phyloP scores from a whole-genome alignment of 805 yeast species.

The Starmerella apicola region DNA sequence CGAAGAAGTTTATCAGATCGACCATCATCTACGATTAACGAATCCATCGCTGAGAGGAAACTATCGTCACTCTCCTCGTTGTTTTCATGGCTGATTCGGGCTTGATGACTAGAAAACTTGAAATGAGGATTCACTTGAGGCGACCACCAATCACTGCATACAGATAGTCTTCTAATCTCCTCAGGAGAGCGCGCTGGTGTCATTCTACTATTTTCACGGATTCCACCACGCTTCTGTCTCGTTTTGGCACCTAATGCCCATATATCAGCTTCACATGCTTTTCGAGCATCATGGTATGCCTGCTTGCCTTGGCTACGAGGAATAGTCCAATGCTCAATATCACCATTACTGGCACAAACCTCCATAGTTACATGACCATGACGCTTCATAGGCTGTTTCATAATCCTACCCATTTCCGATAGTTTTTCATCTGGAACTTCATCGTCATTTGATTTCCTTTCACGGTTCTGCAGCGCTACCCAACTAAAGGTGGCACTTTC shows the following conservation, averaged over 20 bases:
- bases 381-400: slow-evolving; percentile 54
- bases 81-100: slow-evolving; percentile 6
- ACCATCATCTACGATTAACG: slow-evolving; percentile 5
- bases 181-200: neutral
- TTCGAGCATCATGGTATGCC: slow-evolving; percentile 81
- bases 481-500: slow-evolving; percentile 68
- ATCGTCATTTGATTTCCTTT: slow-evolving; percentile 29
- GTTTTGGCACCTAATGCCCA: slow-evolving; percentile 70
- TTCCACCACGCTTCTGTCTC: slow-evolving; percentile 28
- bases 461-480: slow-evolving; percentile 48
- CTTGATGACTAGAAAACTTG: slow-evolving; percentile 10
- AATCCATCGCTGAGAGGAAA: slow-evolving; percentile 9
- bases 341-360: slow-evolving; percentile 69
- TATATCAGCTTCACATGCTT: slow-evolving; percentile 68
- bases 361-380: slow-evolving; percentile 73
- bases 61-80: slow-evolving; percentile 4
- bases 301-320: slow-evolving; percentile 65
- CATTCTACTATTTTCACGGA: neutral
- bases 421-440: slow-evolving; percentile 16
- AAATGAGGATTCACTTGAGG: slow-evolving; percentile 8
- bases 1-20: slow-evolving; percentile 12
- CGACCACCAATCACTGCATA: slow-evolving; percentile 11
- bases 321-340: slow-evolving; percentile 75
- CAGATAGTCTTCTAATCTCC: neutral
- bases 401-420: slow-evolving; percentile 48